Conservation (phyloP, 345 rosid species). For the Camelina laxa region DNA sequence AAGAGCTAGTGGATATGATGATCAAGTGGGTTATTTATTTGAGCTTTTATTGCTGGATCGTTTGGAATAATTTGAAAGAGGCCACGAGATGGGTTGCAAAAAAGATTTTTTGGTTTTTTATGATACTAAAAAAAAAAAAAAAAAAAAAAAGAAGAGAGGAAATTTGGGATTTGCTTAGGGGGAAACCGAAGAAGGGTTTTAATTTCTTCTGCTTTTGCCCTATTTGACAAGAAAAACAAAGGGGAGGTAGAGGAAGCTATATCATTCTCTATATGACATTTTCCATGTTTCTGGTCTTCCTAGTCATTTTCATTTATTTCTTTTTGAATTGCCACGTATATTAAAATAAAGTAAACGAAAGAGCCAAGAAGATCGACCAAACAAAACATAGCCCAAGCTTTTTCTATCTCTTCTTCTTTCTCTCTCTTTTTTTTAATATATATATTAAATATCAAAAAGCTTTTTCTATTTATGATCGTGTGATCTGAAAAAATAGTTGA, state of each 20-base stretch:
- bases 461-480: constrained; percentile 6
- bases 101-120: neutral
- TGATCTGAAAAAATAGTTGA: neutral
- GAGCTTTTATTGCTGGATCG: constrained; percentile 23
- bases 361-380: neutral
- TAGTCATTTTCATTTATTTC: neutral
- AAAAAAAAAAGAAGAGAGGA: neutral
- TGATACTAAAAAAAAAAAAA: neutral
- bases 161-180: neutral
- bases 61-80: neutral
- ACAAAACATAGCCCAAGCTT: neutral
- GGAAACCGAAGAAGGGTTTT: neutral
- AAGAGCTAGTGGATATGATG: constrained; percentile 30
- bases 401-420: neutral
- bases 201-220: neutral
- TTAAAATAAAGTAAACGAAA: neutral
- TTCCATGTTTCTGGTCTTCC: constrained; percentile 18
- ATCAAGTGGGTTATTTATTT: neutral
- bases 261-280: constrained; percentile 23
- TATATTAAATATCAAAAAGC: neutral
- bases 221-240: neutral
- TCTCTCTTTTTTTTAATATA: no score
- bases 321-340: neutral
- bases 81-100: constrained; percentile 6
- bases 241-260: constrained; percentile 22